phyloP scores from a whole-genome alignment of 169 alveolate species.

The Theileria annulata region DNA sequence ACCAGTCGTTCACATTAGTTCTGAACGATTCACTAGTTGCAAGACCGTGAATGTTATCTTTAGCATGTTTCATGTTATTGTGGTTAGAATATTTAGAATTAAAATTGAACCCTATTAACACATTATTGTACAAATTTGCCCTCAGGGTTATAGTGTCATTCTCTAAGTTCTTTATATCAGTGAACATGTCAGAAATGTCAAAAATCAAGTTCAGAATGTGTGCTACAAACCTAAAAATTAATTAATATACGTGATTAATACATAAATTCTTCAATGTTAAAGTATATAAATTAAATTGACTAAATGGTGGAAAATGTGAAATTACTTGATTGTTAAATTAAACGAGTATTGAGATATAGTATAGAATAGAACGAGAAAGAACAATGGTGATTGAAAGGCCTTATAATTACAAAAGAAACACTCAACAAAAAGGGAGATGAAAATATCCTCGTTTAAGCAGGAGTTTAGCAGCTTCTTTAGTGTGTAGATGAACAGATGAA shows the following conservation, averaged over 20 bases:
- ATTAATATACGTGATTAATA: neutral
- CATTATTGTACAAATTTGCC: neutral
- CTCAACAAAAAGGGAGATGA: conserved; percentile 56
- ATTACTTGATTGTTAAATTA: conserved; percentile 46
- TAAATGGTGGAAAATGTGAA: neutral
- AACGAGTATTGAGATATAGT: conserved; percentile 31
- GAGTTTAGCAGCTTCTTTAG: conserved; percentile 25
- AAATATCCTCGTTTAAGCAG: conserved; percentile 36
- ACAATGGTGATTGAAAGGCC: conserved; percentile 25
- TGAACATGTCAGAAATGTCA: conserved; percentile 17
- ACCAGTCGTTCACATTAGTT: conserved; percentile 23
- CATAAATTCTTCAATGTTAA: neutral
- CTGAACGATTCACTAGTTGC: neutral
- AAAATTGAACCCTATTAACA: neutral
- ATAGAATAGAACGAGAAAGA: conserved; percentile 23
- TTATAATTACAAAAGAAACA: conserved; percentile 47
- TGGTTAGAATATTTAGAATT: neutral
- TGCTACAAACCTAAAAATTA: conserved; percentile 1
- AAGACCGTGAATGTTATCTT: neutral
- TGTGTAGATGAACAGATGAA: neutral
- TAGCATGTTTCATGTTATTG: neutral
- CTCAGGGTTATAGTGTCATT: neutral
- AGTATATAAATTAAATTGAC: too few relatives aligned
- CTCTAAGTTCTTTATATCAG: neutral
- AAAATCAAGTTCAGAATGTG: conserved; percentile 2